Base-by-base conservation (phyloP, 257 asterid genomes). In the Hygrophila difformis region DNA sequence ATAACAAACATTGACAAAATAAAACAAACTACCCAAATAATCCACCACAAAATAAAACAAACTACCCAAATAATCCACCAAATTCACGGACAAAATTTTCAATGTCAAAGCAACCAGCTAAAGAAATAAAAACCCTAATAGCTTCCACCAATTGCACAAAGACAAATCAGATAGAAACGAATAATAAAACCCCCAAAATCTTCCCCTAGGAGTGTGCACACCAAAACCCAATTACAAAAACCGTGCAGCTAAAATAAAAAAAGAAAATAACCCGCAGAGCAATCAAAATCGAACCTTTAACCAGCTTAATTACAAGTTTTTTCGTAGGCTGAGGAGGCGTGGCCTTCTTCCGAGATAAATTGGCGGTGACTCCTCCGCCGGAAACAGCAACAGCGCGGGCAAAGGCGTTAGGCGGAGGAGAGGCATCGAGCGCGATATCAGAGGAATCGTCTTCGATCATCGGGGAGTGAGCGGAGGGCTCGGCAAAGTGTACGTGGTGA, bases 301-400 rank as follows among this genome's bases (percentile, higher is more conserved):
- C 45, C 47, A 79, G 87, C 73, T 77, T 87, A 74, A 87, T 87
- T 22, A 87, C 93, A 16, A 87, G 82, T 57, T 73, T 87, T 58
- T 87, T 87, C 10, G 81, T 61, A 0, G 97, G 94, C 69, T 71
- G 97, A 3, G 94, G 84, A 53, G 78, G 89, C 49, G 78, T 73
- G 11, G 93, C 81, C 48, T 87, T 87, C 71, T 82, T 87, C 59
- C 93, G 64, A 1, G 81, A 52, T 67, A 79, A 69, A 75, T 80
- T 87, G 14, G 94, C 72, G 20, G 94, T 66, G 28, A 68, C 77
- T 17, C 80, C 75, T 34, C 78, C 71, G 43, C 56, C 67, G 36
- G 75, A 74, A 52, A 67, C 58, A 55, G 68, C 63, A 12, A 23
- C 50, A 36, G 33, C 44, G 44, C 78, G 68, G 44, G 65, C 70